phyloP scores from a whole-genome alignment of 2,329 filamentous ascomycete species.

The Pseudogymnoascus sp. region DNA sequence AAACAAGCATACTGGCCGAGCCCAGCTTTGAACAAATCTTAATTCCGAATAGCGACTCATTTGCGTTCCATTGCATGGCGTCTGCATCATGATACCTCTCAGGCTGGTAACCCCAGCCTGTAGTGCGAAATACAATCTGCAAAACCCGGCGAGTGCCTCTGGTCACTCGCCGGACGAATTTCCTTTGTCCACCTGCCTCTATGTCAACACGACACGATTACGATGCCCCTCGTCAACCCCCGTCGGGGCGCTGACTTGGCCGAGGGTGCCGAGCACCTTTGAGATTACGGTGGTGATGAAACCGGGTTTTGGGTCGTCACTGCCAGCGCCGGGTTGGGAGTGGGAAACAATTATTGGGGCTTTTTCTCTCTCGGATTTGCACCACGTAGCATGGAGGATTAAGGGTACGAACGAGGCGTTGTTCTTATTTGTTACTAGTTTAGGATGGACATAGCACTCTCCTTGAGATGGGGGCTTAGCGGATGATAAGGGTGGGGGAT shows the following conservation, averaged over 20 bases:
- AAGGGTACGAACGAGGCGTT: slow-evolving; percentile 1
- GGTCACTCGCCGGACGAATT: slow-evolving; percentile 11
- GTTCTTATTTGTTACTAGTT: slow-evolving; percentile 7
- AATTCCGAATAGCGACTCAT: slow-evolving; percentile 7
- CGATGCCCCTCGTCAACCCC: background rate
- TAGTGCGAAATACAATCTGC: slow-evolving; percentile 8
- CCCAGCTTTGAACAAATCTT: slow-evolving; percentile 7
- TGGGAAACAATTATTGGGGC: background rate
- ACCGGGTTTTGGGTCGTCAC: background rate
- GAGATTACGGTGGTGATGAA: background rate
- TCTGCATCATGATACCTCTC: slow-evolving; percentile 32
- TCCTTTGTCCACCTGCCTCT: slow-evolving; percentile 6
- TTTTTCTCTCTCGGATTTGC: slow-evolving; percentile 1
- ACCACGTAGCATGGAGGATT: background rate
- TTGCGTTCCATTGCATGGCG: slow-evolving; percentile 19
- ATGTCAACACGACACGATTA: slow-evolving; percentile 1
- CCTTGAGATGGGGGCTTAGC: slow-evolving; percentile 2
- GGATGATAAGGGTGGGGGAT: background rate
- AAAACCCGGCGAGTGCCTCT: slow-evolving; percentile 18
- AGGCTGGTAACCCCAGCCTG: slow-evolving; percentile 28
- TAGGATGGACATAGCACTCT: slow-evolving; percentile 8
- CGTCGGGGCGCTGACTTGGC: background rate
- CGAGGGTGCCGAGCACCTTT: background rate
- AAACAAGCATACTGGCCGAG: slow-evolving; percentile 6
- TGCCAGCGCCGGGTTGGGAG: background rate